A percentile compares a stretch with the other conserved stretches of the same genome.
Evolutionary conservation across 306 rosid species (phyloP).

Genomic region (Prunus campanulata): DNA sequence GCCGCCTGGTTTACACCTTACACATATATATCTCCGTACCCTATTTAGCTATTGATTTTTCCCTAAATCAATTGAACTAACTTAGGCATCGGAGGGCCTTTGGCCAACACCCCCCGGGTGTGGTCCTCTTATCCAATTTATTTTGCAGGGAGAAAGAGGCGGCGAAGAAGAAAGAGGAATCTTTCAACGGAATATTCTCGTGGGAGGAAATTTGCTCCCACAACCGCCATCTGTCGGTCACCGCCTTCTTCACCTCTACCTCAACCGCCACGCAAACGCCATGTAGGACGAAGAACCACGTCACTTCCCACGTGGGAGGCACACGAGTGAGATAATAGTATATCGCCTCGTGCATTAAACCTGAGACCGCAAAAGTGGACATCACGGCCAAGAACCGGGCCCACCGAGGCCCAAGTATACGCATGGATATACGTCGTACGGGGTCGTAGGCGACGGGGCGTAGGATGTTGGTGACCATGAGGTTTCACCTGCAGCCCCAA

Average conservation of each 20-base stretch:
- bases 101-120: too few species aligned
- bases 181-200: too few species aligned
- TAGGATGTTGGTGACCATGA: constrained; percentile 55
- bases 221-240: constrained; percentile 21
- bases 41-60: too few species aligned
- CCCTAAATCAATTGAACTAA: too few species aligned
- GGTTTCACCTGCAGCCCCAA: constrained; percentile 88
- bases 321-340: constrained; percentile 58
- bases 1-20: too few species aligned
- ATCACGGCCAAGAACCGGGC: constrained; percentile 18
- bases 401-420: constrained; percentile 13
- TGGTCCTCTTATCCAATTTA: too few species aligned
- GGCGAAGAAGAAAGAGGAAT: too few species aligned
- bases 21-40: too few species aligned
- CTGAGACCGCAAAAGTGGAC: constrained; percentile 46
- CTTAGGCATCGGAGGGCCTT: too few species aligned
- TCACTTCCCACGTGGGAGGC: constrained; percentile 80
- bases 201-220: too few species aligned
- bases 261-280: constrained; percentile 50
- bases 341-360: constrained; percentile 62
- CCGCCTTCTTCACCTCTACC: constrained; percentile 45
- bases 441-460: constrained; percentile 50
- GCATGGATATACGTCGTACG: background rate
- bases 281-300: constrained; percentile 57
- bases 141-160: too few species aligned